Evolutionary conservation across 2,329 filamentous ascomycete genomes (phyloP).

Genomic region (Ramularia endophylla): DNA sequence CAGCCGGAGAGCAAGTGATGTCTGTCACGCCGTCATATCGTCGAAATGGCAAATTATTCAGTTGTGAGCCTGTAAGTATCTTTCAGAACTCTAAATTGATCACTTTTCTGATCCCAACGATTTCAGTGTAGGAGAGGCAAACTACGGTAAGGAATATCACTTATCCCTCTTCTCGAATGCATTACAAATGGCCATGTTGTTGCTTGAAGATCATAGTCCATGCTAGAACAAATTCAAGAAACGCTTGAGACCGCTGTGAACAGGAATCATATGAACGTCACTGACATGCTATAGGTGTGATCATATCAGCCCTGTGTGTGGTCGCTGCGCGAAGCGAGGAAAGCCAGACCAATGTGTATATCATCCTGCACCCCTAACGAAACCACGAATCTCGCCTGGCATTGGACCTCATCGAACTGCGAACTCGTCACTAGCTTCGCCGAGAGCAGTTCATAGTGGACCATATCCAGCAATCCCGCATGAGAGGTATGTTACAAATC

Average conservation of each 20-base stretch:
- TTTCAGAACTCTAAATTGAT: not conserved
- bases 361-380: conserved; percentile 31
- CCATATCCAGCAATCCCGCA: conserved; percentile 8
- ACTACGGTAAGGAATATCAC: conserved; percentile 14
- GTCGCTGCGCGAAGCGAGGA: conserved; percentile 27
- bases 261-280: no score
- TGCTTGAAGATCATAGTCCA: no score
- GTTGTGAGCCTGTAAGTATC: conserved; percentile 28
- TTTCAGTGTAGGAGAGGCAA: conserved; percentile 28
- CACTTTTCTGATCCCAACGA: conserved; percentile 1
- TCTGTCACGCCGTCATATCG: conserved; percentile 21
- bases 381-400: conserved; percentile 12
- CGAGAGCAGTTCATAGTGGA: conserved; percentile 6
- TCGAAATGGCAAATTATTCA: conserved; percentile 31
- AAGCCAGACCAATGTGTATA: conserved; percentile 30
- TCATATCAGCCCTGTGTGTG: conserved; percentile 28
- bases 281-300: conserved; percentile 18
- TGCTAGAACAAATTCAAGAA: no score
- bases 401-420: conserved; percentile 13
- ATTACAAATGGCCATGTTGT: no score
- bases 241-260: no score
- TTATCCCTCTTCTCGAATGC: no score
- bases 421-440: conserved; percentile 4
- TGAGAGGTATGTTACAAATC: not conserved
- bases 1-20: not conserved